A percentile compares a stretch with the other conserved stretches of the same genome.
These are phyloP conservation scores for Hyaloscypha bicolor DNA, from an alignment of 495 filamentous ascomycete genomes.

Conservation along the genomic window DNA sequence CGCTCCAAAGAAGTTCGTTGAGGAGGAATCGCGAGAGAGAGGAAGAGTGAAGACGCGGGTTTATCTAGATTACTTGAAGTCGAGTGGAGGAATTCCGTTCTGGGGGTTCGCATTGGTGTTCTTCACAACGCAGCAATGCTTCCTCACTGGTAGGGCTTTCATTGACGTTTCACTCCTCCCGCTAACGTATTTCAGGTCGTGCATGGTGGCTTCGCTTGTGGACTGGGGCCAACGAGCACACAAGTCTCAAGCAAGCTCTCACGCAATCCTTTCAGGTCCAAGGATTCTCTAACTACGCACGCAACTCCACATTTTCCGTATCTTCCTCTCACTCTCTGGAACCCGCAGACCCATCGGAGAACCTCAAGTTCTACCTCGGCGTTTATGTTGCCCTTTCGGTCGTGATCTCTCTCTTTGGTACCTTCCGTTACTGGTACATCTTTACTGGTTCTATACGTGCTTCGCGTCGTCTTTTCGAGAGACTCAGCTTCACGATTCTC, in stretches of 20 bases:
- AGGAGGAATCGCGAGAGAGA: constrained; percentile 69
- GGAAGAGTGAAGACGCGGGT: constrained; percentile 64
- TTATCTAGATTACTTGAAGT: constrained; percentile 65
- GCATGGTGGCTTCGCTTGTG: constrained; percentile 75
- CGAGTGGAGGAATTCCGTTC: constrained; percentile 64
- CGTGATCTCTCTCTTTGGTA: constrained; percentile 28
- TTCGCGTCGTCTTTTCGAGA: constrained; percentile 31
- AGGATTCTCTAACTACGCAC: constrained; percentile 34
- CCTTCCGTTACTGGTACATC: constrained; percentile 30
- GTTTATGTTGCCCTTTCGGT: constrained; percentile 68
- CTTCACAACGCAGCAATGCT: constrained; percentile 52
- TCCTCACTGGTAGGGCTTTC: constrained; percentile 50
- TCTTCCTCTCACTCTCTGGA: constrained; percentile 18
- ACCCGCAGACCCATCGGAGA: constrained; percentile 20
- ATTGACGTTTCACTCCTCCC: not conserved
- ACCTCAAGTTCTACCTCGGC: constrained; percentile 63
- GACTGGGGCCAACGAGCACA: constrained; percentile 51
- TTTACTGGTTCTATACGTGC: constrained; percentile 33
- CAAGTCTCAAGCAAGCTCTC: constrained; percentile 24
- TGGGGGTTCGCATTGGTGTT: constrained; percentile 59
- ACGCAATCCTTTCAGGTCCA: constrained; percentile 40
- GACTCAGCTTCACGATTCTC: constrained; percentile 59
- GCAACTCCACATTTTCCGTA: constrained; percentile 19
- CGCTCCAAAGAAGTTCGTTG: constrained; percentile 65
- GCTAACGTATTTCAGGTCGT: constrained; percentile 36